These are phyloP conservation scores for Cladosporium sp. DNA, from an alignment of 2,329 filamentous ascomycete species.

Conservation along the genomic window DNA sequence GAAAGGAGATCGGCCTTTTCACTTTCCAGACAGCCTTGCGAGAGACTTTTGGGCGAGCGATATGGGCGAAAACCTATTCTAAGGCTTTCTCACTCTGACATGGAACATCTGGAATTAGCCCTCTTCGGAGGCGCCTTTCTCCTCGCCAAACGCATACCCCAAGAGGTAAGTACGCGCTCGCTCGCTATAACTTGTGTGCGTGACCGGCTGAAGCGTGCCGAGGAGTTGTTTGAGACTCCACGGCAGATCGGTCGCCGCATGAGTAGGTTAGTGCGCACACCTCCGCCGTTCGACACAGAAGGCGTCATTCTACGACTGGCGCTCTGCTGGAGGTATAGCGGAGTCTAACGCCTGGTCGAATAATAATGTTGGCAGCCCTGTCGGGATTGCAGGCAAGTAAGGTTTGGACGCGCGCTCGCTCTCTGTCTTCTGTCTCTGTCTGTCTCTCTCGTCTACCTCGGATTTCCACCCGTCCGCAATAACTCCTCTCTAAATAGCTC, in stretches of 20 bases:
- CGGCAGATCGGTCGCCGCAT: conserved; percentile 1
- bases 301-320: not conserved
- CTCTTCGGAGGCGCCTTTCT: too few relatives aligned
- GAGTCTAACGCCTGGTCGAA: not conserved
- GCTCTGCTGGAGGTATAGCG: conserved; percentile 4
- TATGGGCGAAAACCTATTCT: too few relatives aligned
- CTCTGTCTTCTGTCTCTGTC: too few relatives aligned
- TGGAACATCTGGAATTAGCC: too few relatives aligned
- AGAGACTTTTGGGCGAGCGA: too few relatives aligned
- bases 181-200: too few relatives aligned
- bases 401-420: not conserved
- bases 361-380: not conserved
- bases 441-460: not conserved
- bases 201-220: not conserved
- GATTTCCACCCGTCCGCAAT: not conserved
- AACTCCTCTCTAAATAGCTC: not conserved
- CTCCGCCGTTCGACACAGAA: too few relatives aligned
- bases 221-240: conserved; percentile 10
- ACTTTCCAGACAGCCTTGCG: too few relatives aligned
- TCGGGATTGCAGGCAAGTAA: not conserved
- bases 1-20: too few relatives aligned
- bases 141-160: too few relatives aligned
- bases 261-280: not conserved
- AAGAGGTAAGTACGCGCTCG: too few relatives aligned
- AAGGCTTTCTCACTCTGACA: too few relatives aligned